A percentile compares a stretch with the other conserved stretches of the same genome.
Evolutionary conservation across 2,329 filamentous ascomycete genomes (phyloP).

Genomic region (Stachybotrys echinatus): DNA sequence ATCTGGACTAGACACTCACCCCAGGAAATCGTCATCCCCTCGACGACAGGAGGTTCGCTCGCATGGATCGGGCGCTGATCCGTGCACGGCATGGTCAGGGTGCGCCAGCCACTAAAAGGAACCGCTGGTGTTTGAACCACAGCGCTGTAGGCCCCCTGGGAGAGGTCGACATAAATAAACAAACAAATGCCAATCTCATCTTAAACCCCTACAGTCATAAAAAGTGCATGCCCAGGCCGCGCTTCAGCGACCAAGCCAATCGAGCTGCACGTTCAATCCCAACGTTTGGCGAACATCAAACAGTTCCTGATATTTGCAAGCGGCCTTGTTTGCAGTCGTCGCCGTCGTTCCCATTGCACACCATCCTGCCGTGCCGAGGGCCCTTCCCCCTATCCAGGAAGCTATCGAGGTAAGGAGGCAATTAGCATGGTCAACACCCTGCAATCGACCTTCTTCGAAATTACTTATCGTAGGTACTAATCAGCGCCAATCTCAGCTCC

Average conservation of each 20-base stretch:
- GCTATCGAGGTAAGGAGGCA: background rate
- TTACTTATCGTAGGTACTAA: background rate
- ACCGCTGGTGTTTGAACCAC: background rate
- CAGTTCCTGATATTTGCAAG: background rate
- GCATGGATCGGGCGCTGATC: slow-evolving; percentile 10
- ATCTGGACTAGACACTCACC: background rate
- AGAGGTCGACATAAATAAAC: slow-evolving; percentile 23
- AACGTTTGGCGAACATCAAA: background rate
- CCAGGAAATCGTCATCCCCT: slow-evolving; percentile 23
- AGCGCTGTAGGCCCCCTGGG: slow-evolving; percentile 4
- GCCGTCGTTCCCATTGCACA: background rate
- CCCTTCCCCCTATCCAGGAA: background rate
- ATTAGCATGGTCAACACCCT: background rate
- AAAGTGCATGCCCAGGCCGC: slow-evolving; percentile 9
- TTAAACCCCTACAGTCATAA: slow-evolving; percentile 14
- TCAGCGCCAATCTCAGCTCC: background rate
- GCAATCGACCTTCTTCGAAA: background rate
- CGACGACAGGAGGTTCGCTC: slow-evolving; percentile 20
- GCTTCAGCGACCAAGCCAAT: slow-evolving; percentile 16
- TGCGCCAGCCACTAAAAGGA: slow-evolving; percentile 4
- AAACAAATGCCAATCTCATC: slow-evolving; percentile 23
- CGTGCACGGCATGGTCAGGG: slow-evolving; percentile 14
- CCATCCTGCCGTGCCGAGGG: background rate
- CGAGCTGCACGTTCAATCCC: slow-evolving; percentile 7
- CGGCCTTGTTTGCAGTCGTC: background rate